These are phyloP conservation scores for Telopea speciosissima DNA, from an alignment of 177 flowering plant species.

Conservation along the genomic window DNA sequence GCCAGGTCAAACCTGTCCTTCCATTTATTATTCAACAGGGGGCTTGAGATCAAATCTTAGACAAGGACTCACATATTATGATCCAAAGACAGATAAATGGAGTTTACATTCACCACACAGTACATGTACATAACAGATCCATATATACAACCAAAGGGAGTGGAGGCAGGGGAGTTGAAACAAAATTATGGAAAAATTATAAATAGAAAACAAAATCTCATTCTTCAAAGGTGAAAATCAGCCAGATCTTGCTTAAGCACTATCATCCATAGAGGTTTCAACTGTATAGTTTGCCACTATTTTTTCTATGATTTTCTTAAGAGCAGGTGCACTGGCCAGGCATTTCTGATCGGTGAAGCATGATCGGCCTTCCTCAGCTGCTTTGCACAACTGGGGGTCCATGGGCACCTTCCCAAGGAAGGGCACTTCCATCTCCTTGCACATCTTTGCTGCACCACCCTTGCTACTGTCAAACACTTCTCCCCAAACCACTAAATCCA, in stretches of 20 bases:
- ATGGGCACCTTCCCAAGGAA: slow-evolving; percentile 91
- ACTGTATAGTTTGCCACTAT: slow-evolving; percentile 24
- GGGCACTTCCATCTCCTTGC: slow-evolving; percentile 72
- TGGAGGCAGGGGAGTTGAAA: no score
- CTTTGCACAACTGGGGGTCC: slow-evolving; percentile 82
- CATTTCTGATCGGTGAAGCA: slow-evolving; percentile 53
- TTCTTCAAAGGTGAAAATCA: neutral
- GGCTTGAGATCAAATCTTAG: no score
- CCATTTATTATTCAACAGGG: no score
- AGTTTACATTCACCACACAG: no score
- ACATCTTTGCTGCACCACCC: slow-evolving; percentile 82
- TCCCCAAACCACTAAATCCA: slow-evolving; percentile 44
- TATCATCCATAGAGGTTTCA: slow-evolving; percentile 4
- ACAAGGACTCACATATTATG: no score
- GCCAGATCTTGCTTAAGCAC: neutral
- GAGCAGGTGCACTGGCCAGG: slow-evolving; percentile 49
- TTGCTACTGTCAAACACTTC: slow-evolving; percentile 87
- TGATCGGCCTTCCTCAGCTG: slow-evolving; percentile 85
- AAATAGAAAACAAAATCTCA: neutral
- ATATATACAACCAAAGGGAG: no score
- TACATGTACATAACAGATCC: no score
- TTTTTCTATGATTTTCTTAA: slow-evolving; percentile 45
- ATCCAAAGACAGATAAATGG: no score
- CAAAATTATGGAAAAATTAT: no score
- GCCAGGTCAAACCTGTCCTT: no score